Percentiles rank a stretch among this genome's conserved stretches.
phyloP scores from a whole-genome alignment of 768 basidiomycete species.

The Cystofilobasidium bisporidii region DNA sequence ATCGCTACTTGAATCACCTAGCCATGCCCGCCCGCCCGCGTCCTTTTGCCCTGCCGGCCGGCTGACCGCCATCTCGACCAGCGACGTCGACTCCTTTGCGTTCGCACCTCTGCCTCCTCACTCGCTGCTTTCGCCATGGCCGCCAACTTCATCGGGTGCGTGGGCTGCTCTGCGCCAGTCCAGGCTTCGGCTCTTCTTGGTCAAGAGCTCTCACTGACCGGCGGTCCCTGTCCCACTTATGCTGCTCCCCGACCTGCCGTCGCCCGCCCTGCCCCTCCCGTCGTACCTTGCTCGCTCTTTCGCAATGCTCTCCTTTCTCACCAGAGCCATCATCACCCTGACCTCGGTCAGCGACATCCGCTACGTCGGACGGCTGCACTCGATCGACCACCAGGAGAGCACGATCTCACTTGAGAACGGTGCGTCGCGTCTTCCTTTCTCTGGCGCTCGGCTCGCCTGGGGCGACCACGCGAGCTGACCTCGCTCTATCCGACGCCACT shows the following conservation, averaged over 20 bases:
- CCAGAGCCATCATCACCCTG: constrained; percentile 54
- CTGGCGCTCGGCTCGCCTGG: background rate
- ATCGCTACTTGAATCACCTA: no score
- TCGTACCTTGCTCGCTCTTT: background rate
- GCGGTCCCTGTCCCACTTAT: background rate
- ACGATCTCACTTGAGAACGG: constrained; percentile 84
- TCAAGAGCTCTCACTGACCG: background rate
- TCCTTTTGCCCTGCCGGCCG: no score
- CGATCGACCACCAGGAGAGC: constrained; percentile 72
- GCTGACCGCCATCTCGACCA: no score
- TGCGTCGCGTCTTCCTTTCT: constrained; percentile 37
- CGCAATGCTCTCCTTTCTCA: background rate
- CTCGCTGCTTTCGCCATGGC: constrained; percentile 7
- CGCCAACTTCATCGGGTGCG: constrained; percentile 26
- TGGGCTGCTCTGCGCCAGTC: no score
- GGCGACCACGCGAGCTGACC: constrained; percentile 1
- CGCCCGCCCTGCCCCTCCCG: background rate
- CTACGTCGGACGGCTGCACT: constrained; percentile 75
- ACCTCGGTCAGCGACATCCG: constrained; percentile 85
- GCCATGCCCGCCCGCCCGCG: no score
- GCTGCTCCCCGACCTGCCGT: background rate
- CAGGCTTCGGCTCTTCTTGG: background rate
- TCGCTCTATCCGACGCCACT: background rate
- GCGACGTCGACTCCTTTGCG: background rate
- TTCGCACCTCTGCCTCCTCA: background rate